Base-by-base conservation (phyloP, 83 land plant species). In the Larix sibirica region DNA sequence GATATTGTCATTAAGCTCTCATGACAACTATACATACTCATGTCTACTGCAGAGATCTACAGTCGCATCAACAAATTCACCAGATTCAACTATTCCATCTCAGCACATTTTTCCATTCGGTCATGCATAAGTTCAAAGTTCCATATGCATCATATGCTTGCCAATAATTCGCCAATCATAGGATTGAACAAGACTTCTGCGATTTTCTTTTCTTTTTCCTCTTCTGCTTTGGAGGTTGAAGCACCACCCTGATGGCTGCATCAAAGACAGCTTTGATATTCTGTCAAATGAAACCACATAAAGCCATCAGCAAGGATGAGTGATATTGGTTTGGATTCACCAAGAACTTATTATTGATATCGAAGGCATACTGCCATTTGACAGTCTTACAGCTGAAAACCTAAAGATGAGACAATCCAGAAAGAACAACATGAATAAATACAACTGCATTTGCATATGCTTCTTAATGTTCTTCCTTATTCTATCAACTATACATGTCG, bases 171-270 rank as follows among this genome's bases (percentile, higher is more conserved):
- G 7, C 69, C 44, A 59, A 78, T 95, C 87, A 94, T 87, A 94
- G 81, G 63, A 94, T 92, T 40, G 95, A 88, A 87, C 97, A 94
- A 54, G 60, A 73, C 84, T 86, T 89, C 74, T 94, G 91, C 10
- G 81, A 87, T 84, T 85, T 88, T 79, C 87, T 87, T 77, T 92
- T 92, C 92, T 91, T 94, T 82, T 87, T 89, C 80, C 90, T 90
- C 85, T 92, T 93, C 84, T 88, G 89, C 90, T 95, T 95, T 4
- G 97, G 97, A 12, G 97, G 95, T 82, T 95, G 97, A 65, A 95
- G 94, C 47, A 95, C 97, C 74, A 95, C 97, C 83, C 87, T 93
- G 24, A 94, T 94, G 26, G 96, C 95, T 31, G 89, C 90, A 88
- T 94, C 96, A 78, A 94, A 94, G n/a, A 94, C 95, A 58, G 85